Conservation (phyloP, 1,284 basidiomycete species). For the Cystobasidium sp. region DNA sequence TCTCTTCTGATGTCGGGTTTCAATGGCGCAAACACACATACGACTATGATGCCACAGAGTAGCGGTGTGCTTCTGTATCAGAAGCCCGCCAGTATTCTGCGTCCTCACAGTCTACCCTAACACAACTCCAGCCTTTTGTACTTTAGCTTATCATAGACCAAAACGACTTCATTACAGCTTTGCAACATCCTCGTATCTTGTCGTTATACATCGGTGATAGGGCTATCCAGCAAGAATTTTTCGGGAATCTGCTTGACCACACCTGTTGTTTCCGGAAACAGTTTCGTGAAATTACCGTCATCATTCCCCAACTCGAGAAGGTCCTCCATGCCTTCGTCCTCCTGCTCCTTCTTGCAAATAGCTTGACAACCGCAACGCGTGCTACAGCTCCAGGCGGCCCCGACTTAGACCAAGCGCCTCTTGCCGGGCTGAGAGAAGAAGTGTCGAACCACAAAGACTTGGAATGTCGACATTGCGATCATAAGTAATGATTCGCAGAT, state of each 20-base stretch:
- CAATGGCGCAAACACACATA: too few relatives aligned
- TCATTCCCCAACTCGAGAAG: neutral
- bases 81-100: neutral
- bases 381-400: too few relatives aligned
- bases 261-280: neutral
- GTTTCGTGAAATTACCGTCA: neutral
- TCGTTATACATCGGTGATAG: too few relatives aligned
- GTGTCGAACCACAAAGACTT: constrained; percentile 49
- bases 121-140: too few relatives aligned
- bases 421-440: constrained; percentile 45
- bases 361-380: too few relatives aligned
- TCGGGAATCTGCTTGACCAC: neutral
- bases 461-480: constrained; percentile 52
- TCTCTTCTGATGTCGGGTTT: neutral
- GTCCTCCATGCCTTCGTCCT: too few relatives aligned
- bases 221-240: neutral
- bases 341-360: too few relatives aligned
- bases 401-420: constrained; percentile 31
- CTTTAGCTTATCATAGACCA: too few relatives aligned
- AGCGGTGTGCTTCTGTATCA: neutral
- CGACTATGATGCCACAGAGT: neutral
- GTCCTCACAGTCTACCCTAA: too few relatives aligned
- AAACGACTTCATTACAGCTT: too few relatives aligned
- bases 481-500: constrained; percentile 50
- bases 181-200: too few relatives aligned